Evolutionary conservation across 2,329 filamentous ascomycete species (phyloP), one percentile per base, ranked within the genome.

Genomic region (Claviceps pazoutovae): DNA sequence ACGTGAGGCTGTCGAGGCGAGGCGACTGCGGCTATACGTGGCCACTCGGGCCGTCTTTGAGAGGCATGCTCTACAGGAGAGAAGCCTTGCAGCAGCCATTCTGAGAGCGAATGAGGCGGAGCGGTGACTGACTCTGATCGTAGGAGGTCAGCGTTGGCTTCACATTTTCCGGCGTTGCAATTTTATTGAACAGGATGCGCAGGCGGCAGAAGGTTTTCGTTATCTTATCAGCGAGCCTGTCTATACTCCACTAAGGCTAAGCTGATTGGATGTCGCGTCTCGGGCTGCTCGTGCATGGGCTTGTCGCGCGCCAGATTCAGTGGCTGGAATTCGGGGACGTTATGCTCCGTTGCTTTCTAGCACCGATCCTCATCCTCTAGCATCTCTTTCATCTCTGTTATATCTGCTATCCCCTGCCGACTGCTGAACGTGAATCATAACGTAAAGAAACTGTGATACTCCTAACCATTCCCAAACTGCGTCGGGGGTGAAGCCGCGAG

Each of bases 191-290:
- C 30, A 34, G 26, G 26, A 30, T 30, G 26, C 8, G 26, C 26
- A 19, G 19, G 19, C 19, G 19, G 19, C 19, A 41, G 2, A n/a
- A n/a, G 39, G n/a, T n/a, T 41, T 41, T 41, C 17, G 39, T 54
- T 56, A 56, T 56, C 54, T 57, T 56, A 56, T 57, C 46, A 41
- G n/a, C 48, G 34, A 80, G 69, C 72, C 85, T 60, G 30, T 5
- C 11, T 21, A 8, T 19, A 37, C 9, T 39, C 23, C 37, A 17
- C 47, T 49, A 45, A 30, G 5, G 8, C 23, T 36, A 23, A 17
- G 44, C 39, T 52, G 46, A 52, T 49, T 49, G 46, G 46, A n/a
- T 41, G 51, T 48, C 46, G 51, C 51, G 41, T 52, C 34, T 34
- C 30, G 30, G 30, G 30, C 30, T n/a, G 46, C 42, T 44, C 19